Conservation (phyloP, 257 asterid species). For the Nicotiana benthamiana region DNA sequence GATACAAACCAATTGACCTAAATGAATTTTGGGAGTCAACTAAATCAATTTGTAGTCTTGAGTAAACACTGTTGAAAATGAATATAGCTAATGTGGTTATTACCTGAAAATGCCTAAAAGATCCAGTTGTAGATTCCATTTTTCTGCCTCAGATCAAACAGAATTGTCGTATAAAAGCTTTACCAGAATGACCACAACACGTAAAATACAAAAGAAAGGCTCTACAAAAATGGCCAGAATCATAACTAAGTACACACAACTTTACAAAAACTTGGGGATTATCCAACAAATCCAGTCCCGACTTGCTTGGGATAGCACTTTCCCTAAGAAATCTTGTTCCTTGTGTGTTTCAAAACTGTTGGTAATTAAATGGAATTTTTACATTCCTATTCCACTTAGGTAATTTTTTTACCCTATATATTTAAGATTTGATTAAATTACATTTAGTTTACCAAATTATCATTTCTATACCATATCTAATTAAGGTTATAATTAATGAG, state of each 20-base stretch:
- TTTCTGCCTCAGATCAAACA: neutral
- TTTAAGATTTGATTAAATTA: too few relatives aligned
- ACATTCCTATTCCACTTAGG: too few relatives aligned
- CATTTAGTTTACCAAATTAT: too few relatives aligned
- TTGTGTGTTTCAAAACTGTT: neutral
- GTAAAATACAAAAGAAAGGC: neutral
- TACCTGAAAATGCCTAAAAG: too few relatives aligned
- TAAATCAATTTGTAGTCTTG: too few relatives aligned
- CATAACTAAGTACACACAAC: neutral
- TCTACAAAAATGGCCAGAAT: neutral
- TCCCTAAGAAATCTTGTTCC: neutral
- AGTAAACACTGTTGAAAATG: neutral
- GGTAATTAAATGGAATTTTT: neutral
- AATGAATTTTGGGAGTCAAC: too few relatives aligned
- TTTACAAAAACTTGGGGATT: neutral
- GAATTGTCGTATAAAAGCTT: too few relatives aligned
- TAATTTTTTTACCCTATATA: too few relatives aligned
- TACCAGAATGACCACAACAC: neutral
- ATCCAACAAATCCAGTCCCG: neutral
- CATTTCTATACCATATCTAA: too few relatives aligned
- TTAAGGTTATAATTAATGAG: too few relatives aligned
- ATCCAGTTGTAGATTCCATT: neutral
- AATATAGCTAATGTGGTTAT: neutral
- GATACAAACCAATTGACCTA: too few relatives aligned
- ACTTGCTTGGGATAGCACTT: too few relatives aligned